Evolutionary conservation across 352 stramenopile species (phyloP), one percentile per base, ranked within the genome.

Genomic region (Phytophthora sojae): DNA sequence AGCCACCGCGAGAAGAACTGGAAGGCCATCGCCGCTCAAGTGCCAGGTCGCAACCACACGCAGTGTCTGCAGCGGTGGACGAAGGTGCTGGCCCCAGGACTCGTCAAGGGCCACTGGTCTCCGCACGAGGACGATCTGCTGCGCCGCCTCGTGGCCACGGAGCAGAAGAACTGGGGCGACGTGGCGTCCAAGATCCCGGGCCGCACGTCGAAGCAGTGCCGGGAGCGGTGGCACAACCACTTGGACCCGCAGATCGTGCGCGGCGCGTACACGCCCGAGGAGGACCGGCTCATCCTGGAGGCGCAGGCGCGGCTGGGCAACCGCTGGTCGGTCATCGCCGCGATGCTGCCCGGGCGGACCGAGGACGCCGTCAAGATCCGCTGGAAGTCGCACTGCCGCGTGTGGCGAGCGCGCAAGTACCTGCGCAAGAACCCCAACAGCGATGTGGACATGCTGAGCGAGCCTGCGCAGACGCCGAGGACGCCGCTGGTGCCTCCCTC

Each of bases 311-410:
- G 82, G 12, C 79, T 96, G 52, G 93, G 93, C 57, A 97, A 97
- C 57, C 88, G 90, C 30, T 98, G 93, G 93, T 97, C 92, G 3
- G 85, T 95, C 14, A 97, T 98, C 56, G 93, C 93, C 1, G 85
- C 87, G 21, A 93, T 95, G 81, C 77, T 98, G 25, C 86, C 87
- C 0, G 93, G 93, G 2, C 82, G 93, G 42, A 97, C 91, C 0
- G 92, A 97, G 67, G 95, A 98, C 64, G 87, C 88, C 12, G 89
- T 98, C 61, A 98, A 98, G 88, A 98, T 97, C 75, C 88, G 90
- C 47, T 98, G 92, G 91, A 98, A 98, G 69, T 94, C 88, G 60
- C 73, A 95, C 64, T 95, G 89, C 73, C 88, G 89, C 52, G 75
- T 95, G 23, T 95, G 88, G 88, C 85, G 86, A 57, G 86, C 86